Evolutionary conservation across 73 alveolate species (phyloP).

Genomic region (Paramecium biaurelia): DNA sequence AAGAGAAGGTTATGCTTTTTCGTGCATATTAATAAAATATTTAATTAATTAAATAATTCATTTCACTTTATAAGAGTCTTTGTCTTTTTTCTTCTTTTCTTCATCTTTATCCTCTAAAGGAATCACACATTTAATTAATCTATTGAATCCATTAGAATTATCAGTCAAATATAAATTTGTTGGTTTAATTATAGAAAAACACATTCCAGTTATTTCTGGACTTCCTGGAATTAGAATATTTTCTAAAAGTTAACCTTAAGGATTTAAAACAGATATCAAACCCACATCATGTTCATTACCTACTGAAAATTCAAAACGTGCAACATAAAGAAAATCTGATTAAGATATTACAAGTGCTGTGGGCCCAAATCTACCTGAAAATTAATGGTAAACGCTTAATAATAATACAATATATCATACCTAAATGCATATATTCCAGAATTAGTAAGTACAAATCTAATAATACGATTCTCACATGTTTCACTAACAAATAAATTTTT

Average conservation of each 20-base stretch:
- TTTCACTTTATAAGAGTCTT: neutral
- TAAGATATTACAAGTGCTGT: slow-evolving; percentile 27
- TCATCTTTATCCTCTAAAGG: slow-evolving; percentile 47
- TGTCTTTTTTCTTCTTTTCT: slow-evolving; percentile 30
- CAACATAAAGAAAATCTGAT: slow-evolving; percentile 38
- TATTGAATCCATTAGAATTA: slow-evolving; percentile 5
- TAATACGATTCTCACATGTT: slow-evolving; percentile 90
- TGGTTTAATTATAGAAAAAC: slow-evolving; percentile 1
- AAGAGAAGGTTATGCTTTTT: neutral
- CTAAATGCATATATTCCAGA: slow-evolving; percentile 87
- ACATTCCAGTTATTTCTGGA: slow-evolving; percentile 48
- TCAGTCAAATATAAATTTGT: slow-evolving; percentile 16
- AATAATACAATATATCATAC: neutral
- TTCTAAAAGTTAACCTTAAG: slow-evolving; percentile 10
- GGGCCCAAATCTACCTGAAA: slow-evolving; percentile 94
- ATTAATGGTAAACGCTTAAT: slow-evolving; percentile 83
- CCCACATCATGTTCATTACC: slow-evolving; percentile 47
- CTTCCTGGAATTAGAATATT: neutral
- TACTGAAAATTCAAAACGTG: slow-evolving; percentile 18
- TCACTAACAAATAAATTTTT: slow-evolving; percentile 89
- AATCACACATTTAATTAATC: neutral
- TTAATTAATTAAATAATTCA: slow-evolving; percentile 43
- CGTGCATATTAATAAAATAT: neutral
- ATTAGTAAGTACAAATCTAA: slow-evolving; percentile 90
- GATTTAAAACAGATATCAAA: slow-evolving; percentile 11